These are phyloP conservation scores for Monosporozyma servazzii DNA, from an alignment of 805 yeast species.

Conservation along the genomic window DNA sequence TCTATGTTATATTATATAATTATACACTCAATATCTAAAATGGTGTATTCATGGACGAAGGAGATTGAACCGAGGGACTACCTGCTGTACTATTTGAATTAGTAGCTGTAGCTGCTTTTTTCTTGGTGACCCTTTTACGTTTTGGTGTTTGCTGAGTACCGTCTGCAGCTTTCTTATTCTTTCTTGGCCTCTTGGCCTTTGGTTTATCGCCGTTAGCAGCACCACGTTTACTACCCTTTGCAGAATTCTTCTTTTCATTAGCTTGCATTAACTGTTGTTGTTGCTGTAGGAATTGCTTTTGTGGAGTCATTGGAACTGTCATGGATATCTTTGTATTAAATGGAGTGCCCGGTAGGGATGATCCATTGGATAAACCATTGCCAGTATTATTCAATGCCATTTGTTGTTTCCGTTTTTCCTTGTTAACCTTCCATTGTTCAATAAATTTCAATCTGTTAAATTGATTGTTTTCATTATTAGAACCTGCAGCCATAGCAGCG, in stretches of 20 bases:
- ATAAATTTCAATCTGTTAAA: conserved; percentile 82
- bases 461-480: conserved; percentile 39
- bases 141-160: conserved; percentile 13
- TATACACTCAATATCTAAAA: neutral
- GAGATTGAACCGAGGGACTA: neutral
- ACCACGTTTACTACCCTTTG: conserved; percentile 5
- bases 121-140: conserved; percentile 23
- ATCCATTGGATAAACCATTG: neutral
- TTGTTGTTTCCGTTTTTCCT: conserved; percentile 34
- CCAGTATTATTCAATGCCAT: neutral
- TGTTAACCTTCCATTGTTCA: conserved; percentile 72
- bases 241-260: neutral
- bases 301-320: conserved; percentile 23
- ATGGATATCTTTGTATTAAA: conserved; percentile 28
- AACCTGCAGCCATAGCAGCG: conserved; percentile 33
- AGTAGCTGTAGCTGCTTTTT: conserved; percentile 11
- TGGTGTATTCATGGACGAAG: neutral
- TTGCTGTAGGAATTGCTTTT: conserved; percentile 25
- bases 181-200: conserved; percentile 26
- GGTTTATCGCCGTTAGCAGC: conserved; percentile 13
- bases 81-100: conserved; percentile 1
- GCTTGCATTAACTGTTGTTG: conserved; percentile 25
- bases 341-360: conserved; percentile 8
- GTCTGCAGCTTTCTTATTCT: conserved; percentile 17
- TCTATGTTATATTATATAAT: neutral